Conservation (phyloP, 2,329 filamentous ascomycete species). For the Periconia sp. region DNA sequence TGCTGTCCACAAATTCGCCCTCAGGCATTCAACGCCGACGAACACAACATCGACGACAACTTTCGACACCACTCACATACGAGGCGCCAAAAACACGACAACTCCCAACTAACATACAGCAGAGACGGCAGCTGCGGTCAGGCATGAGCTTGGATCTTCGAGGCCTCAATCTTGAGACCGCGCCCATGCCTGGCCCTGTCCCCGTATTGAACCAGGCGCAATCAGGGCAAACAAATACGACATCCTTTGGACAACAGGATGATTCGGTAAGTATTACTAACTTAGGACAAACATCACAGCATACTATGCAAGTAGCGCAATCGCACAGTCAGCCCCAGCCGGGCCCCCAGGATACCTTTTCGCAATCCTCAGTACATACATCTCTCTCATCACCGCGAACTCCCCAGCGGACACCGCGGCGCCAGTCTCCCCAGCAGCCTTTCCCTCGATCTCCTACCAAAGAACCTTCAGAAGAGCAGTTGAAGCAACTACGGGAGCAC, state of each 20-base stretch:
- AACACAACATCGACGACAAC: slow-evolving; percentile 81
- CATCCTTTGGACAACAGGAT: slow-evolving; percentile 52
- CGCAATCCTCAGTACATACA: slow-evolving; percentile 42
- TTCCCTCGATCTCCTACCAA: slow-evolving; percentile 32
- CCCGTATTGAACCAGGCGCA: slow-evolving; percentile 47
- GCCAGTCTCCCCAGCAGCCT: slow-evolving; percentile 36
- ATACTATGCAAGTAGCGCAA: slow-evolving; percentile 87
- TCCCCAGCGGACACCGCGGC: slow-evolving; percentile 34
- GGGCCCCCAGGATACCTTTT: slow-evolving; percentile 56
- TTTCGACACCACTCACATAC: slow-evolving; percentile 79
- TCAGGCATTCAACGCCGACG: slow-evolving; percentile 73
- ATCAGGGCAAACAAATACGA: slow-evolving; percentile 28
- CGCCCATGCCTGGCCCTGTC: slow-evolving; percentile 26
- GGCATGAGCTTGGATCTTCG: slow-evolving; percentile 78
- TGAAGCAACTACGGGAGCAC: slow-evolving; percentile 47
- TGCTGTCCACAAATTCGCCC: slow-evolving; percentile 74
- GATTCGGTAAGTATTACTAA: slow-evolving; percentile 60
- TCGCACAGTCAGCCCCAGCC: slow-evolving; percentile 82
- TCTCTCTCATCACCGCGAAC: slow-evolving; percentile 38
- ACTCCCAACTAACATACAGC: slow-evolving; percentile 62
- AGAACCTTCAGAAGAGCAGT: slow-evolving; percentile 42
- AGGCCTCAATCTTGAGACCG: slow-evolving; percentile 59
- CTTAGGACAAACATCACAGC: slow-evolving; percentile 66
- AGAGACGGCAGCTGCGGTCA: slow-evolving; percentile 65
- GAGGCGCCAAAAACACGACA: slow-evolving; percentile 71